Evolutionary conservation across 805 yeast genomes (phyloP).

Genomic region (Starmerella khaoyaiensis): DNA sequence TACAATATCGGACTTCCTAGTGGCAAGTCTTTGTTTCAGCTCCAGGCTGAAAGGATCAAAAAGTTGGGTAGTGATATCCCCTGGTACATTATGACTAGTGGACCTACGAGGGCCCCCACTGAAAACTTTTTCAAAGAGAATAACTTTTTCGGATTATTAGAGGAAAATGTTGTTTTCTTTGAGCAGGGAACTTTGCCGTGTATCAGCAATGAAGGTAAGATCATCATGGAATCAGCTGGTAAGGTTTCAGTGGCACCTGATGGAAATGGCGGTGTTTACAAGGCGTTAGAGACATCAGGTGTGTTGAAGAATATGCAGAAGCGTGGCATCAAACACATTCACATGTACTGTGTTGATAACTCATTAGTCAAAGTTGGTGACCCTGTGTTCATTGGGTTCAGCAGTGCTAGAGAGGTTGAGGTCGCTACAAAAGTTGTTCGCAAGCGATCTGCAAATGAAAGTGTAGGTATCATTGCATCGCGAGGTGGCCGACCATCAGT

Average conservation of each 20-base stretch:
- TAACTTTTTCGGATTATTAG: constrained; percentile 56
- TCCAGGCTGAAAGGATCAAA: constrained; percentile 77
- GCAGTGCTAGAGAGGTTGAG: constrained; percentile 51
- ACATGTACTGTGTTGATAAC: constrained; percentile 96
- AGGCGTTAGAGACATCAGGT: constrained; percentile 54
- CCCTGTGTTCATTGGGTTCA: constrained; percentile 78
- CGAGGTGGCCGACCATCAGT: constrained; percentile 61
- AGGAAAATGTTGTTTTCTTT: constrained; percentile 57
- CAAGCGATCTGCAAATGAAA: constrained; percentile 73
- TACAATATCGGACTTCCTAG: constrained; percentile 79
- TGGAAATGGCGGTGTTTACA: constrained; percentile 95
- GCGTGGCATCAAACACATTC: constrained; percentile 74
- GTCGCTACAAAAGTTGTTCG: constrained; percentile 92
- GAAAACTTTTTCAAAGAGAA: constrained; percentile 52
- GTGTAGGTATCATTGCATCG: constrained; percentile 79
- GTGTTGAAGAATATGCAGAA: constrained; percentile 52
- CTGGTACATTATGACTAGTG: constrained; percentile 93
- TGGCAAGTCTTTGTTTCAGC: constrained; percentile 69
- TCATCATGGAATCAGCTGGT: constrained; percentile 46
- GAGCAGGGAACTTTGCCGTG: constrained; percentile 96
- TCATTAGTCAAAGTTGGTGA: constrained; percentile 85
- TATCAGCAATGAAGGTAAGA: constrained; percentile 56
- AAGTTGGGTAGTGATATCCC: constrained; percentile 41
- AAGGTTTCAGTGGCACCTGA: constrained; percentile 79
- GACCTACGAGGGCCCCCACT: constrained; percentile 67